Percentiles rank a stretch among this genome's conserved stretches.
Conservation (phyloP, 192 early-diverging fungal species). For the Gaertneriomyces semiglobifer region DNA sequence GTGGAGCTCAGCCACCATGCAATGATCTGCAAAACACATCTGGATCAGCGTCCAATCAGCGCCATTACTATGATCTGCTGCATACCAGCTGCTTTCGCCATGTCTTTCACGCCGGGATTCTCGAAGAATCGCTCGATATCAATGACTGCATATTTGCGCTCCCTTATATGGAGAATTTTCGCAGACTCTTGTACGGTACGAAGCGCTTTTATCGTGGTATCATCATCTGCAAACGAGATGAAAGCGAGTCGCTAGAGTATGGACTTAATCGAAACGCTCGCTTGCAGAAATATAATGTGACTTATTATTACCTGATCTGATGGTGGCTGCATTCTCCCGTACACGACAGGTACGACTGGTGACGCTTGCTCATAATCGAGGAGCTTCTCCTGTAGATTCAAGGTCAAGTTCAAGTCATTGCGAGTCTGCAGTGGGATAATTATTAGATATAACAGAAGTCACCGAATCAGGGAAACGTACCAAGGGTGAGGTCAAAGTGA, state of each 20-base stretch:
- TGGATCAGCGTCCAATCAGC: too few relatives aligned
- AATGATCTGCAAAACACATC: too few relatives aligned
- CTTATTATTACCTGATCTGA: not conserved
- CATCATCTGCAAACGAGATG: conserved; percentile 8
- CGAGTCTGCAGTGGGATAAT: not conserved
- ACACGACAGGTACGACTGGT: not conserved
- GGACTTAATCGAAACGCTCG: not conserved
- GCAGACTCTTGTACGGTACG: not conserved
- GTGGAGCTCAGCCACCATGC: too few relatives aligned
- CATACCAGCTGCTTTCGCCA: not conserved
- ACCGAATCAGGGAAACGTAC: conserved; percentile 2
- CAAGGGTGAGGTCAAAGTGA: conserved; percentile 9
- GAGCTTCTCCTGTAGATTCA: not conserved
- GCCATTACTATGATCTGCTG: too few relatives aligned
- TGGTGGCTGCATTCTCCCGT: not conserved
- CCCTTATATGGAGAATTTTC: conserved; percentile 9
- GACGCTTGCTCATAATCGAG: not conserved
- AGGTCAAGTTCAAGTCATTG: not conserved
- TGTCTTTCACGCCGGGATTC: not conserved
- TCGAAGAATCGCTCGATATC: conserved; percentile 4
- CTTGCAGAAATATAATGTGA: not conserved
- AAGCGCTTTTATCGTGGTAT: conserved; percentile 1
- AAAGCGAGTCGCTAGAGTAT: conserved; percentile 1
- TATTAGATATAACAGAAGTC: not conserved
- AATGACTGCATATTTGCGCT: conserved; percentile 3